Evolutionary conservation across 306 rosid species (phyloP).

Genomic region (Oxytropis ochrocephala): DNA sequence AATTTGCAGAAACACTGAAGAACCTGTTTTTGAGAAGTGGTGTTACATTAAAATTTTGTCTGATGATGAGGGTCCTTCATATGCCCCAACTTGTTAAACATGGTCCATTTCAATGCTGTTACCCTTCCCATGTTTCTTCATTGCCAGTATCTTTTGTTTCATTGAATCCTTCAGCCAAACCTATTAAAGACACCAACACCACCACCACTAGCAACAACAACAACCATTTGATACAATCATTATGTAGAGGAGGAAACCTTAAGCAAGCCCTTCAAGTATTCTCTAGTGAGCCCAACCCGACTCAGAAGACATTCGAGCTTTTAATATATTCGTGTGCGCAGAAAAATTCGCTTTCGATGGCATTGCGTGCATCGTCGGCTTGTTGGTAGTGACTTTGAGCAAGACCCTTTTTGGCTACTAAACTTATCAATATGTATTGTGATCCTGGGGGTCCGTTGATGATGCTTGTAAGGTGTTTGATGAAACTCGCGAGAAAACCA

Average conservation of each 20-base stretch:
- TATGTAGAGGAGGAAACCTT: slow-evolving; percentile 69
- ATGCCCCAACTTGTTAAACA: slow-evolving; percentile 33
- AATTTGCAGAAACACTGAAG: not conserved
- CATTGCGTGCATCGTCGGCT: slow-evolving; percentile 50
- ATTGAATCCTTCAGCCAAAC: slow-evolving; percentile 32
- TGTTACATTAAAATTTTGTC: slow-evolving; percentile 11
- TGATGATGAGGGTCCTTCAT: slow-evolving; percentile 70
- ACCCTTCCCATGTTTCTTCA: slow-evolving; percentile 15
- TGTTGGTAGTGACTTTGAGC: slow-evolving; percentile 45
- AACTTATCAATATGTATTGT: slow-evolving; percentile 75
- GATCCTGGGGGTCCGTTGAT: slow-evolving; percentile 62
- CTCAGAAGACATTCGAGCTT: slow-evolving; percentile 67
- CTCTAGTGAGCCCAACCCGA: slow-evolving; percentile 51
- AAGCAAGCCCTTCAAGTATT: slow-evolving; percentile 68
- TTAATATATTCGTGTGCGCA: slow-evolving; percentile 61
- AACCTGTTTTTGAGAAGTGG: not conserved
- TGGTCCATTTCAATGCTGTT: slow-evolving; percentile 20
- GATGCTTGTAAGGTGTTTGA: slow-evolving; percentile 67
- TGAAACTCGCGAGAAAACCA: slow-evolving; percentile 59
- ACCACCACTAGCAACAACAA: slow-evolving; percentile 6
- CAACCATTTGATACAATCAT: slow-evolving; percentile 61
- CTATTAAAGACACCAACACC: slow-evolving; percentile 3
- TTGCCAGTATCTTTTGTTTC: slow-evolving; percentile 36
- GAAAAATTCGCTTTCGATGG: slow-evolving; percentile 58
- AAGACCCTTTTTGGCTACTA: slow-evolving; percentile 84